Conservation (phyloP, 176 grass and related monocot species). For the Eleusine indica region DNA sequence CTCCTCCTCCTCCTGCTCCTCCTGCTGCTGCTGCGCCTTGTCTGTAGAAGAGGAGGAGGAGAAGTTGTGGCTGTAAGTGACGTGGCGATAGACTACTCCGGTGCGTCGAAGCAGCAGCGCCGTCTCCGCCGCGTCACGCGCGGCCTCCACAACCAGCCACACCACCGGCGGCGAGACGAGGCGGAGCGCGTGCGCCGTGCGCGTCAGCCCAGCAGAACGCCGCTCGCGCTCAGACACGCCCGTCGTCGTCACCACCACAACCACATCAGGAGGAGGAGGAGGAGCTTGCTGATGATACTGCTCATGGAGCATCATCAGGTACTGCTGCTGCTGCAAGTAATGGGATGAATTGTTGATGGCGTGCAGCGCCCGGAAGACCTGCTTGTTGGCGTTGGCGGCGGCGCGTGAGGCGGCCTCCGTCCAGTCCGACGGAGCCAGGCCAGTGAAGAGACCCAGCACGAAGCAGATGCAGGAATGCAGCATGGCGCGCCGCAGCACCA, state of each 20-base stretch:
- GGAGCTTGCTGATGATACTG: background rate
- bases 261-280: background rate
- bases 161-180: conserved; percentile 75
- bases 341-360: background rate
- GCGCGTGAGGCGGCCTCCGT: conserved; percentile 21
- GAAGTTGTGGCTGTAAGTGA: conserved; percentile 71
- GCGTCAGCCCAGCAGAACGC: conserved; percentile 53
- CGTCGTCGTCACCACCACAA: conserved; percentile 72
- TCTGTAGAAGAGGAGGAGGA: conserved; percentile 2
- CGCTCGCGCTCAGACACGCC: conserved; percentile 38
- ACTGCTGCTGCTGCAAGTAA: background rate
- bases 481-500: conserved; percentile 48
- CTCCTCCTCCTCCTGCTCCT: background rate
- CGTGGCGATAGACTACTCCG: conserved; percentile 69
- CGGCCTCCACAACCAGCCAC: conserved; percentile 85
- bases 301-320: background rate
- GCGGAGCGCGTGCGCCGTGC: conserved; percentile 63
- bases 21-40: conserved; percentile 44
- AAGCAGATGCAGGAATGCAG: conserved; percentile 86
- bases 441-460: conserved; percentile 63
- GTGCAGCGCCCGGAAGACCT: conserved; percentile 38
- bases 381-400: conserved; percentile 6
- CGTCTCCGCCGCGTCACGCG: conserved; percentile 42
- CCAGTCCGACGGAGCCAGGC: conserved; percentile 60
- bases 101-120: conserved; percentile 65